Evolutionary conservation across 768 basidiomycete species (phyloP).

Genomic region (Tricholoma sp.): DNA sequence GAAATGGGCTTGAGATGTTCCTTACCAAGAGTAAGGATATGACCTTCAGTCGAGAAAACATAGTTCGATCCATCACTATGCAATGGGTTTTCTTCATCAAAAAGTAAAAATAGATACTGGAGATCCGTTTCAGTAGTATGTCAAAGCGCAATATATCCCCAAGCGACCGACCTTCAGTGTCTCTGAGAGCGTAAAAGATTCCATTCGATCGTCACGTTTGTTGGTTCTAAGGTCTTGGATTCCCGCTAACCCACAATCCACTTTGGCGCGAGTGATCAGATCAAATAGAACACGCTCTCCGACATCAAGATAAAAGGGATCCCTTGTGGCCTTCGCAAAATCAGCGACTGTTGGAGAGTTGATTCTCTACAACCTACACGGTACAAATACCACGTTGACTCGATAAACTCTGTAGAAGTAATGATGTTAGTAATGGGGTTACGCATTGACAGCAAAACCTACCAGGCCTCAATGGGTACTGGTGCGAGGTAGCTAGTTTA

Average conservation of each 20-base stretch:
- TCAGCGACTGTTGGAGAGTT: slow-evolving; percentile 4
- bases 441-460: slow-evolving; percentile 4
- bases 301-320: slow-evolving; percentile 89
- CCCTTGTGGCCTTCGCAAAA: slow-evolving; percentile 72
- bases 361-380: slow-evolving; percentile 44
- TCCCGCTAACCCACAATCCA: slow-evolving; percentile 81
- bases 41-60: slow-evolving; percentile 95
- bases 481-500: slow-evolving; percentile 64
- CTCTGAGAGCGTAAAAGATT: slow-evolving; percentile 92
- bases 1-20: slow-evolving; percentile 53
- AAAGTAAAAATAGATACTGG: slow-evolving; percentile 90
- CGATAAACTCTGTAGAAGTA: slow-evolving; percentile 73
- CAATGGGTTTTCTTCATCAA: slow-evolving; percentile 78
- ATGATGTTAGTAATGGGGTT: neutral
- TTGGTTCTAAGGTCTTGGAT: slow-evolving; percentile 77
- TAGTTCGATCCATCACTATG: slow-evolving; percentile 78
- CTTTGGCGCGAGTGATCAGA: slow-evolving; percentile 66
- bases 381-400: slow-evolving; percentile 96
- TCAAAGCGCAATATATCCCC: neutral
- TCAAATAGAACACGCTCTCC: slow-evolving; percentile 83
- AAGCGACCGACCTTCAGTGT: slow-evolving; percentile 66
- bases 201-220: slow-evolving; percentile 90
- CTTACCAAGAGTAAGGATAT: slow-evolving; percentile 65
- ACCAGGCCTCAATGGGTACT: slow-evolving; percentile 81
- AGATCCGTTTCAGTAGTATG: neutral